A percentile compares a stretch with the other conserved stretches of the same genome.
Conservation (phyloP, 73 alveolate species). For the Breviolum minutum region DNA sequence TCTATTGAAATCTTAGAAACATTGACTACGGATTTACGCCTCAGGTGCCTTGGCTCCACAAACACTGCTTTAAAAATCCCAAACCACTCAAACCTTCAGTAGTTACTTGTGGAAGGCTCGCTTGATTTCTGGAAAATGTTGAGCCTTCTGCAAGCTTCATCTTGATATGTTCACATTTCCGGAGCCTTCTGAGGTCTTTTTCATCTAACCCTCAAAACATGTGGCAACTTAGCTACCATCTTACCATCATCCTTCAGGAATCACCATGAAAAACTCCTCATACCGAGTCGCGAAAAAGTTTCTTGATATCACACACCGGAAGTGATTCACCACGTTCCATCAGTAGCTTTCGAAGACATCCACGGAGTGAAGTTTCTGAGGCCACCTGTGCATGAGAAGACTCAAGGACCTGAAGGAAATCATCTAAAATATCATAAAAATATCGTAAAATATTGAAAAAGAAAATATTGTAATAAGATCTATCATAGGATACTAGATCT, state of each 20-base stretch:
- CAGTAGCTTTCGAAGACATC: conserved; percentile 13
- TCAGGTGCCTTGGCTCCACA: too few relatives aligned
- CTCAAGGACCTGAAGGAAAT: not conserved
- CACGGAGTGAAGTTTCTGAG: not conserved
- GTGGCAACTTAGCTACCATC: too few relatives aligned
- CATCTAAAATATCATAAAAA: not conserved
- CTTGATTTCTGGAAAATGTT: not conserved
- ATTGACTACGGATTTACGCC: not conserved
- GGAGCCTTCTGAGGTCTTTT: too few relatives aligned
- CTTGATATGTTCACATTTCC: too few relatives aligned
- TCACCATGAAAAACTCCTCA: not conserved
- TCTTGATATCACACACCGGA: conserved; percentile 20
- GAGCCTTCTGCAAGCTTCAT: not conserved
- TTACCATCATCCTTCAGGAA: too few relatives aligned
- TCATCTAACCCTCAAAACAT: too few relatives aligned
- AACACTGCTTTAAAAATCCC: not conserved
- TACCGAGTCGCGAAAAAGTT: not conserved
- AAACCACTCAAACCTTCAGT: not conserved
- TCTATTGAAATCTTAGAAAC: not conserved
- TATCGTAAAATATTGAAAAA: too few relatives aligned
- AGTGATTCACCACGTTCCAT: not conserved
- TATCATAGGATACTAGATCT: not conserved
- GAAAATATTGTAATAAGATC: not conserved
- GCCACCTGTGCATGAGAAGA: not conserved
- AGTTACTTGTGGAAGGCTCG: too few relatives aligned